Conservation (phyloP, 2,329 filamentous ascomycete genomes). For the Penicillium crustosum region DNA sequence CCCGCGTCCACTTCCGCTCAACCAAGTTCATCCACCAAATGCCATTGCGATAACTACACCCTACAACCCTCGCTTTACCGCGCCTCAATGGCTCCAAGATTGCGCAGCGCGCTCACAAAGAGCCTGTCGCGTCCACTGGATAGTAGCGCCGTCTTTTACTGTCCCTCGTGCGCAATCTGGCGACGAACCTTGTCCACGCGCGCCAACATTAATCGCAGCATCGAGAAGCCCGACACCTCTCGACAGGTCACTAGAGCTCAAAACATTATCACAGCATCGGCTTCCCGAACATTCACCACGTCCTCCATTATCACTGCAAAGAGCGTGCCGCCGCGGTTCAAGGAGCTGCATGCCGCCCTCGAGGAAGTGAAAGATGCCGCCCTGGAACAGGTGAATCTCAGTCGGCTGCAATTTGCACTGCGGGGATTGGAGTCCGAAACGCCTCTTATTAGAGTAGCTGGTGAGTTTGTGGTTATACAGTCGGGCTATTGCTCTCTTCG, state of each 20-base stretch:
- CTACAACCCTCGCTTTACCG: not conserved
- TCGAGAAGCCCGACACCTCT: conserved; percentile 14
- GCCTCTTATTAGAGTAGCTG: conserved; percentile 57
- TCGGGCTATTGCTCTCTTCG: not conserved
- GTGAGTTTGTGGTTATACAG: conserved; percentile 34
- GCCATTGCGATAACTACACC: conserved; percentile 2
- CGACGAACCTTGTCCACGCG: conserved; percentile 35
- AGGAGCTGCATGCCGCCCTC: conserved; percentile 56
- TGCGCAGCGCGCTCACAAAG: conserved; percentile 37
- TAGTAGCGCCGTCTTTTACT: conserved; percentile 34
- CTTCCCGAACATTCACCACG: conserved; percentile 47
- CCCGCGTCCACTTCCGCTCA: conserved; percentile 20
- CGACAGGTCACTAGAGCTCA: conserved; percentile 13
- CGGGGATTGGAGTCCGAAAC: conserved; percentile 56
- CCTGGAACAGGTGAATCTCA: conserved; percentile 58
- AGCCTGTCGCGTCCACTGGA: conserved; percentile 34
- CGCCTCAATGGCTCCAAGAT: conserved; percentile 41
- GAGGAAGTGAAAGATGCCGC: conserved; percentile 53
- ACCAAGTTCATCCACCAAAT: conserved; percentile 12
- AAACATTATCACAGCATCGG: conserved; percentile 3
- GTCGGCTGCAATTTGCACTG: conserved; percentile 59
- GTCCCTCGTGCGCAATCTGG: conserved; percentile 44
- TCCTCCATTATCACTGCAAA: conserved; percentile 55
- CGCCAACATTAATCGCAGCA: conserved; percentile 14
- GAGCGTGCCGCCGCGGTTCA: conserved; percentile 53